Evolutionary conservation across 2,329 filamentous ascomycete species (phyloP), one percentile per base, ranked within the genome.

Genomic region (Xenoacremonium recifei): DNA sequence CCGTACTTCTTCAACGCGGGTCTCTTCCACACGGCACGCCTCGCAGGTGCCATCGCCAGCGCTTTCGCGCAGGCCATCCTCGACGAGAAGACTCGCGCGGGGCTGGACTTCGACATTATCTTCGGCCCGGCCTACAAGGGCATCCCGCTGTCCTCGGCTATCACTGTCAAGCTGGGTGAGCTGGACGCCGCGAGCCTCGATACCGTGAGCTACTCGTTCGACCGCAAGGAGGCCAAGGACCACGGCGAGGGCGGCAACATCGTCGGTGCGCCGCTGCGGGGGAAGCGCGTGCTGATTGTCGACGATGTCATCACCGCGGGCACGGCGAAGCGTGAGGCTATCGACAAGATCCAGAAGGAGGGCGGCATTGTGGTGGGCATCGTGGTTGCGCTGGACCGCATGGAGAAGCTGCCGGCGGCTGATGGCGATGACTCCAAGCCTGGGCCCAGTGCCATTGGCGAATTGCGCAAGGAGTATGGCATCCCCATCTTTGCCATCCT

Each of bases 1-100:
- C 93, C 93, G 31, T 97, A 97, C 78, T 97, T 97, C 76, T 95
- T 97, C 82, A 96, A 96, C 68, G 90, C 91, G 35, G 90, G 91
- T 46, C 82, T 88, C 58, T 95, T 97, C 70, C 89, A 93, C 75
- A 84, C 84, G 39, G 86, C 85, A 17, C 77, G 84, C 48, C 80
- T 96, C 21, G 81, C 95, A 50, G 79, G 79, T 49, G 82, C 89
- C 42, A 87, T 96, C 54, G 80, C 86, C 39, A 78, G 82, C 30
- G 90, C 92, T 45, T 97, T 92, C 67, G 92, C 92, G 32, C 68
- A 77, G 51, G 76, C 80, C 42, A 80, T 85, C 56, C 69, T 74
- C 50, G 65, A 75, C 36, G 70, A 73, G 16, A 66, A 69, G 54
- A 55, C 65, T 33, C 59, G 68, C 23, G 55, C 61, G 23, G 64